These are phyloP conservation scores for Talaromyces borbonicus DNA, from an alignment of 495 filamentous ascomycete genomes.

Conservation along the genomic window DNA sequence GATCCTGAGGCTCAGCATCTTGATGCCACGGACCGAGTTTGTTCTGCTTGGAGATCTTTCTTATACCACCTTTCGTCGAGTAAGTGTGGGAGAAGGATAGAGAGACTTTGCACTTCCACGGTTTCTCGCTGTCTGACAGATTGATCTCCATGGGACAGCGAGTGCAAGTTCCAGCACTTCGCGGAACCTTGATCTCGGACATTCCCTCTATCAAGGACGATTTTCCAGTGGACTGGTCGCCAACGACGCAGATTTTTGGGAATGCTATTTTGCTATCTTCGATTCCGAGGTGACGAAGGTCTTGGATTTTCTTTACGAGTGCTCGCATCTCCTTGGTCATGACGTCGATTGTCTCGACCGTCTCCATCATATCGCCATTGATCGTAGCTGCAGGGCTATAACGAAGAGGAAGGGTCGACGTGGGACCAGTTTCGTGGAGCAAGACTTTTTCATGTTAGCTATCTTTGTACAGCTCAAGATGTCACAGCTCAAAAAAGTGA, in stretches of 20 bases:
- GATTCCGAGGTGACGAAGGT: constrained; percentile 36
- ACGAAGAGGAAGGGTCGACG: not conserved
- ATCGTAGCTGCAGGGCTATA: not conserved
- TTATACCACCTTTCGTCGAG: constrained; percentile 14
- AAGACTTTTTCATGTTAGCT: constrained; percentile 1
- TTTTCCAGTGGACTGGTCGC: constrained; percentile 76
- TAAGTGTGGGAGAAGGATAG: constrained; percentile 49
- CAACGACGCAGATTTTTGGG: constrained; percentile 68
- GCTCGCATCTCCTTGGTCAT: constrained; percentile 30
- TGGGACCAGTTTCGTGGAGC: not conserved
- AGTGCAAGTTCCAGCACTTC: constrained; percentile 61
- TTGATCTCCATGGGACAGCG: constrained; percentile 71
- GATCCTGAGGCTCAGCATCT: constrained; percentile 23
- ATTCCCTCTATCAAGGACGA: constrained; percentile 72
- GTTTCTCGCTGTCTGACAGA: constrained; percentile 42
- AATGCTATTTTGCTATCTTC: constrained; percentile 49
- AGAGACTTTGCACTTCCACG: constrained; percentile 54
- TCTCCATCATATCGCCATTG: not conserved
- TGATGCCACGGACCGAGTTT: constrained; percentile 36
- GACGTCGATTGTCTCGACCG: constrained; percentile 16
- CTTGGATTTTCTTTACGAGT: constrained; percentile 37
- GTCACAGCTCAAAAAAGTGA: not conserved
- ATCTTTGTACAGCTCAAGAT: no score
- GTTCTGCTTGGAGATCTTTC: constrained; percentile 14
- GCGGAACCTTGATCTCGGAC: constrained; percentile 65